Evolutionary conservation across 139 green algal species (phyloP).

Genomic region (Auxenochlorella pyrenoidosa): DNA sequence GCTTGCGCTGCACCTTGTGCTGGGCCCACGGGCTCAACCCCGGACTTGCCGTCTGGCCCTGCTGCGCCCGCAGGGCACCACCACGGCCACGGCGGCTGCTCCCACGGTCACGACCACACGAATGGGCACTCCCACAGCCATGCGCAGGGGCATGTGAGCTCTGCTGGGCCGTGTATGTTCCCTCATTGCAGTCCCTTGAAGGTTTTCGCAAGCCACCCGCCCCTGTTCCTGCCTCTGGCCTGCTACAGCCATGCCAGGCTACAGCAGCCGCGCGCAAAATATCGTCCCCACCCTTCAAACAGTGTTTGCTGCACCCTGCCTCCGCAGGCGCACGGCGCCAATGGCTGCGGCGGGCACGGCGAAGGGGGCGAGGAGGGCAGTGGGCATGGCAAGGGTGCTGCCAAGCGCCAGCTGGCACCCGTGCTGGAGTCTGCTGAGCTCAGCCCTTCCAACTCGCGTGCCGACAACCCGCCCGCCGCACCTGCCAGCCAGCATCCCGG

Average conservation of each 20-base stretch:
- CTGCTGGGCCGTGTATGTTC: too few relatives aligned
- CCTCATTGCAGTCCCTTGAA: too few relatives aligned
- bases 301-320: too few relatives aligned
- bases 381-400: constrained; percentile 40
- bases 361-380: constrained; percentile 12
- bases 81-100: constrained; percentile 37
- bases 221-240: too few relatives aligned
- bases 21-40: too few relatives aligned
- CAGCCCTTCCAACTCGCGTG: not conserved
- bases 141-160: too few relatives aligned
- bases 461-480: not conserved
- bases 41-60: too few relatives aligned
- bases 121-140: not conserved
- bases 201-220: too few relatives aligned
- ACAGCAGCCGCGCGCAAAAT: too few relatives aligned
- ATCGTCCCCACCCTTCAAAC: too few relatives aligned
- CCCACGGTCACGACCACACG: constrained; percentile 46
- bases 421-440: not conserved
- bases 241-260: too few relatives aligned
- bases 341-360: constrained; percentile 43
- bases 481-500: not conserved
- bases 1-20: too few relatives aligned
- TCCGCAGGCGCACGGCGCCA: not conserved
- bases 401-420: constrained; percentile 23
- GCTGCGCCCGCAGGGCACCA: constrained; percentile 30